Base-by-base conservation (phyloP, 371 early-diverging fungal genomes). In the Lichtheimia hyalospora region DNA sequence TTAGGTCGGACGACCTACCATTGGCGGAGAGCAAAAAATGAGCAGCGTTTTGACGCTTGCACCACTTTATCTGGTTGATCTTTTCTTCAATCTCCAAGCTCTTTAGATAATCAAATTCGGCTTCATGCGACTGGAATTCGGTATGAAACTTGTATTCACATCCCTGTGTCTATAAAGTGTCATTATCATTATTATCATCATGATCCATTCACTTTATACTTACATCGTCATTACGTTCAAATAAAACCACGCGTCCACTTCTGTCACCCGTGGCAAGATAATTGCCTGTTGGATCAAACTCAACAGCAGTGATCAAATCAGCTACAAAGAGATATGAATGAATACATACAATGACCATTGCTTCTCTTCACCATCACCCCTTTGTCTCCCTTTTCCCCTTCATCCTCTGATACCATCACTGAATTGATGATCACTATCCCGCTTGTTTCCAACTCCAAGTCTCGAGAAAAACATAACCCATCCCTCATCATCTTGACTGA, bases 91-190 rank as follows among this genome's bases (percentile, higher is more conserved):
- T 98, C 73, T 99, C 99, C 74, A 98, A 85, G 84, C 95, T 95
- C 84, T 99, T 98, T 58, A 99, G 86, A 75, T 98, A 99, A 79
- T 99, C 99, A 70, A 99, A 99, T 84, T 98, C 98, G 34, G 98
- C 94, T 73, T 97, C 96, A 82, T 99, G 99, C 56, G 97, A 97
- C 73, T 98, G 98, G 69, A 98, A 98, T 76, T 98, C 99, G 46
- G 99, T 97, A 68, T 94, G 93, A 70, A 99, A 98, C 79, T 94
- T 94, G 87, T 98, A 99, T 74, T 98, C 99, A 78, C 97, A 97
- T n/a, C 93, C 91, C 75, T 96, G 94, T 84, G 97, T 98, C 97
- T 96, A 71, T n/a, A n/a, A n/a, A n/a, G n/a, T n/a, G 46, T 46
- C 46, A 46, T 18, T 10, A 3, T 20, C 14, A 2, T n/a, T 6